These are phyloP conservation scores for Maudiozyma turicensis DNA, from an alignment of 805 yeast species.

Conservation along the genomic window DNA sequence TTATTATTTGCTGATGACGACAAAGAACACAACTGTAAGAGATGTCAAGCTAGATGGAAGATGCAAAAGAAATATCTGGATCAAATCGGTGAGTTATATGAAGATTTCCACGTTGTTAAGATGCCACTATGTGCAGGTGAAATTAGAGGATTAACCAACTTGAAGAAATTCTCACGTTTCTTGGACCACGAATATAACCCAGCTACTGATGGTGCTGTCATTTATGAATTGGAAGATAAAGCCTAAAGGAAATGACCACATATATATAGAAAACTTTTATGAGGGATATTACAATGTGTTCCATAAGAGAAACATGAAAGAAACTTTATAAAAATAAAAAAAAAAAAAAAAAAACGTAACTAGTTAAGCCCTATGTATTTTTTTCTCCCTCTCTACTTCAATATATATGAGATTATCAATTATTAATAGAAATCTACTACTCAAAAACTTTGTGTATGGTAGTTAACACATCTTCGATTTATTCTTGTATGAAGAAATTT, in stretches of 20 bases:
- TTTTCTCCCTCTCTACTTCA: no score
- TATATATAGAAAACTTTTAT: neutral
- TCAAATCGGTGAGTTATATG: slow-evolving; percentile 92
- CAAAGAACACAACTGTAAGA: slow-evolving; percentile 65
- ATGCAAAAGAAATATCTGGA: slow-evolving; percentile 93
- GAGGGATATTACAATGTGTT: no score
- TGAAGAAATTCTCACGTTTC: slow-evolving; percentile 74
- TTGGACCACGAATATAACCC: slow-evolving; percentile 72
- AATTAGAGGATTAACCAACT: slow-evolving; percentile 83
- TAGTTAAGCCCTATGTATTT: no score
- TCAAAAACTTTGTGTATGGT: no score
- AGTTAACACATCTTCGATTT: no score
- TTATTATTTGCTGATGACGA: slow-evolving; percentile 70
- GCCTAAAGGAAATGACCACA: slow-evolving; percentile 5
- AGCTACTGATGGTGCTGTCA: slow-evolving; percentile 36
- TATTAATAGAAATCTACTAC: no score
- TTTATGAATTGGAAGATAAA: slow-evolving; percentile 30
- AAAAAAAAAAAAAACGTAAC: no score
- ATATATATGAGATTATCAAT: no score
- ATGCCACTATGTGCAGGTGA: slow-evolving; percentile 93
- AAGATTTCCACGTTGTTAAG: slow-evolving; percentile 92
- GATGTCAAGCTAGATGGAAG: slow-evolving; percentile 87
- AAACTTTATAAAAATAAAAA: no score
- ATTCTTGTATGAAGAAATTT: no score
- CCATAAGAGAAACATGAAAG: no score